Conservation (phyloP, 805 yeast species). For the Wickerhamomyces hampshirensis region DNA sequence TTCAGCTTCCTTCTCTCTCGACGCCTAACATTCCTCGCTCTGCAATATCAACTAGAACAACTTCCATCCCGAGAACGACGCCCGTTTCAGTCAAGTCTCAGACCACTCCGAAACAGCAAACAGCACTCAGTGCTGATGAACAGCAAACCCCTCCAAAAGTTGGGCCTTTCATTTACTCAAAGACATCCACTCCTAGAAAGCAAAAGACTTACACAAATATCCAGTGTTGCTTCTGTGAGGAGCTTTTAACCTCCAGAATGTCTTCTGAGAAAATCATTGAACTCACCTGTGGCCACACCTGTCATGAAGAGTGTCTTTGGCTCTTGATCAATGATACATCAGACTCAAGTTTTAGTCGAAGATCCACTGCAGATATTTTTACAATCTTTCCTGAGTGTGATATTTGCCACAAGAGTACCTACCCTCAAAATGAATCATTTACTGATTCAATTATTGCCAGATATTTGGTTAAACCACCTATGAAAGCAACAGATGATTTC, state of each 20-base stretch:
- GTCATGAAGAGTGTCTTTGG: slow-evolving; percentile 42
- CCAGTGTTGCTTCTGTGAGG: slow-evolving; percentile 41
- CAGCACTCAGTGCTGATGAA: neutral
- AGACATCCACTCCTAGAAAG: slow-evolving; percentile 12
- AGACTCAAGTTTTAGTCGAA: slow-evolving; percentile 1
- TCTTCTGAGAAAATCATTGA: slow-evolving; percentile 33
- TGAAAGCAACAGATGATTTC: slow-evolving; percentile 1
- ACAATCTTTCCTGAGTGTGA: slow-evolving; percentile 23
- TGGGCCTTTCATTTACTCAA: slow-evolving; percentile 8
- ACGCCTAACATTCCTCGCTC: neutral
- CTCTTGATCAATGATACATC: slow-evolving; percentile 16
- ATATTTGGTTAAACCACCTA: slow-evolving; percentile 12
- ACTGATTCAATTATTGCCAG: slow-evolving; percentile 19
- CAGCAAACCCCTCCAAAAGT: slow-evolving; percentile 8
- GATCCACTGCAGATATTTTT: slow-evolving; percentile 5
- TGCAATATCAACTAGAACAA: slow-evolving; percentile 11
- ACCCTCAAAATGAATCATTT: slow-evolving; percentile 19
- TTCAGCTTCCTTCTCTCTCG: neutral
- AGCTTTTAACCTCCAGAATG: slow-evolving; percentile 33
- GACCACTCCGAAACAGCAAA: neutral
- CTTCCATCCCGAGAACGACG: slow-evolving; percentile 15
- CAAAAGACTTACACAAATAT: slow-evolving; percentile 16
- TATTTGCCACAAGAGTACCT: slow-evolving; percentile 15
- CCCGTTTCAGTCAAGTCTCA: slow-evolving; percentile 2
- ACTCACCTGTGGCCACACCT: slow-evolving; percentile 39